Base-by-base conservation (phyloP, 768 basidiomycete genomes). In the Sutorius australiensis region DNA sequence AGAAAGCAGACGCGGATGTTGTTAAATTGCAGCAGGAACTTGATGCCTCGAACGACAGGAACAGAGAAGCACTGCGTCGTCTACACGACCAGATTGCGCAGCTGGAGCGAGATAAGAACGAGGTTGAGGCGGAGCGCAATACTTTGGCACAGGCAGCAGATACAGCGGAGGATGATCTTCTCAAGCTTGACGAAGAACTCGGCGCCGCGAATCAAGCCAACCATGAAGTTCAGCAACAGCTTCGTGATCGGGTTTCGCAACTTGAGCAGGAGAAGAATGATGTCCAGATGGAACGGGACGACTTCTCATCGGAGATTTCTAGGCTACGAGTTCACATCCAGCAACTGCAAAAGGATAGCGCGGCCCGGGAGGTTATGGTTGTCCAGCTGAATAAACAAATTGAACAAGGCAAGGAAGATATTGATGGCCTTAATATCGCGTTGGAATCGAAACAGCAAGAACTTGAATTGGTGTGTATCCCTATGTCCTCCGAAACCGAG, bases 391-490 rank as follows among this genome's bases (percentile, higher is more conserved):
- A 77, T 55, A 90, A 89, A 71, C 77, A 86, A 61, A 75, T 80
- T 36, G 73, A 74, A 0, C 76, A 84, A 63, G 80, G 87, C 56
- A 84, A 86, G 67, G 87, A 93, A 39, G 93, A 95, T 68, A 67
- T 88, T 19, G 70, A 80, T 44, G 87, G 89, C n/a, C 71, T 95
- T 61, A 94, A 95, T 61, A 92, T 95, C 33, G 94, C 93, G 0
- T 71, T 97, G 49, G 92, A 95, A 69, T 86, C 92, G 24, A 97
- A 97, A 71, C 94, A 97, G 63, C 92, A 95, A 67, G 94, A 95
- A 67, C 73, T 97, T 36, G 92, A 95, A 66, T 65, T 95, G 68
- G 94, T 97, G 54, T 48, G 82, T 77, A 39, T 28, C 17, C 50
- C 61, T 24, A 24, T 24, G 24, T 37, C 13, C 36, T 6, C 30